phyloP scores from a whole-genome alignment of 1,284 basidiomycete species.

The Ustilago trichophora region DNA sequence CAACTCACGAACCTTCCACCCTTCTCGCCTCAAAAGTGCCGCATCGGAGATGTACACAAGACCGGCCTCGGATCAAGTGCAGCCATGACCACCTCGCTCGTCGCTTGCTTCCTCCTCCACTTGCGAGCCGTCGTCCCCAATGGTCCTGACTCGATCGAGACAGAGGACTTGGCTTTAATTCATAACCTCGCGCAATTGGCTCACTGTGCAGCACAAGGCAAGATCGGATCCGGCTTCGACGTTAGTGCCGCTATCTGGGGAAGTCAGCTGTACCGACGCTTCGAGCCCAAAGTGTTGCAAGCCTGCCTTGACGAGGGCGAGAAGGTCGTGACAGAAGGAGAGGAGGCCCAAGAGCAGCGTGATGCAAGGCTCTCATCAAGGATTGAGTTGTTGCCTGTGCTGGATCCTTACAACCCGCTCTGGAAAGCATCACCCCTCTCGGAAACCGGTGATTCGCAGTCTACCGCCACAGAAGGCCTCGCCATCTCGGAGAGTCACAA shows the following conservation, averaged over 20 bases:
- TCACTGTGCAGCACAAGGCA: conserved; percentile 96
- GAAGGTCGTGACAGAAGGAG: conserved; percentile 46
- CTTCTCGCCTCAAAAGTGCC: conserved; percentile 71
- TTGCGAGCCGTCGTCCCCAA: conserved; percentile 70
- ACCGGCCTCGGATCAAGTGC: conserved; percentile 97
- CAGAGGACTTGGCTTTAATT: conserved; percentile 68
- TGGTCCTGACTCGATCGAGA: conserved; percentile 27
- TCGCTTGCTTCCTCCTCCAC: conserved; percentile 83
- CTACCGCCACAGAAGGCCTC: conserved; percentile 57
- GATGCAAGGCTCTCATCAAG: conserved; percentile 12
- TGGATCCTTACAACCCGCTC: conserved; percentile 55
- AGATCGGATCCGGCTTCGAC: conserved; percentile 97
- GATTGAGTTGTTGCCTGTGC: conserved; percentile 33
- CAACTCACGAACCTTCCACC: conserved; percentile 72
- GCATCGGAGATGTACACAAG: conserved; percentile 85
- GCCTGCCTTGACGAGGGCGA: conserved; percentile 45
- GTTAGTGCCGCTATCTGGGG: conserved; percentile 93
- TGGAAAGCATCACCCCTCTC: conserved; percentile 56
- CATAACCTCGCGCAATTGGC: conserved; percentile 96
- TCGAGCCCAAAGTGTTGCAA: conserved; percentile 72
- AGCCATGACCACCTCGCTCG: conserved; percentile 93
- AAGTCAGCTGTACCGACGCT: conserved; percentile 90
- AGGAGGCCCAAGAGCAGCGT: conserved; percentile 20
- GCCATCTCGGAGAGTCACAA: conserved; percentile 10
- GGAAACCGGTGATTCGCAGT: conserved; percentile 12